phyloP scores from a whole-genome alignment of 129 eudicot genomes.

The Arctium minus region DNA sequence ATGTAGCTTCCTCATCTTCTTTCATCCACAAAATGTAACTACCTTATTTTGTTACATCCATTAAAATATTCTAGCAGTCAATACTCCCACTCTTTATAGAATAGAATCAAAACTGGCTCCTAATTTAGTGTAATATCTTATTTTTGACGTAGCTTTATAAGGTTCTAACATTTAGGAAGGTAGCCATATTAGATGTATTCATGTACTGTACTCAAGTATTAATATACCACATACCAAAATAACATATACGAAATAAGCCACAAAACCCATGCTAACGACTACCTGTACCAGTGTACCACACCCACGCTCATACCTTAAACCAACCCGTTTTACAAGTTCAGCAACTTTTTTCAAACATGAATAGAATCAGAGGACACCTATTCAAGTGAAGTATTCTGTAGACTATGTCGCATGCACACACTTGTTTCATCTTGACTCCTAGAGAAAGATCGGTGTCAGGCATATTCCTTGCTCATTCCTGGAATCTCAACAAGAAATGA shows the following conservation, averaged over 20 bases:
- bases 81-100: background rate
- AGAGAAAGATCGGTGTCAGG: background rate
- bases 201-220: background rate
- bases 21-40: background rate
- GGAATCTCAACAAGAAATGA: background rate
- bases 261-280: background rate
- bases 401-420: too few relatives aligned
- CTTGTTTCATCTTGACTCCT: background rate
- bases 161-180: background rate
- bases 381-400: too few relatives aligned
- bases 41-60: background rate
- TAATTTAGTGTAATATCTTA: background rate
- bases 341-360: too few relatives aligned
- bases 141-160: background rate
- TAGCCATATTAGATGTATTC: background rate
- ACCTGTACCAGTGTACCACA: background rate
- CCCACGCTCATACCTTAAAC: background rate
- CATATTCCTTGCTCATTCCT: background rate
- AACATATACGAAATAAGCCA: background rate
- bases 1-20: background rate
- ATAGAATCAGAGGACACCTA: too few relatives aligned
- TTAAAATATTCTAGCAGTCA: background rate
- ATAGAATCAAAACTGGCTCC: background rate
- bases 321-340: background rate
- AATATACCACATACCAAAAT: background rate